phyloP scores from a whole-genome alignment of 306 rosid genomes.

The Crotalaria pallida region DNA sequence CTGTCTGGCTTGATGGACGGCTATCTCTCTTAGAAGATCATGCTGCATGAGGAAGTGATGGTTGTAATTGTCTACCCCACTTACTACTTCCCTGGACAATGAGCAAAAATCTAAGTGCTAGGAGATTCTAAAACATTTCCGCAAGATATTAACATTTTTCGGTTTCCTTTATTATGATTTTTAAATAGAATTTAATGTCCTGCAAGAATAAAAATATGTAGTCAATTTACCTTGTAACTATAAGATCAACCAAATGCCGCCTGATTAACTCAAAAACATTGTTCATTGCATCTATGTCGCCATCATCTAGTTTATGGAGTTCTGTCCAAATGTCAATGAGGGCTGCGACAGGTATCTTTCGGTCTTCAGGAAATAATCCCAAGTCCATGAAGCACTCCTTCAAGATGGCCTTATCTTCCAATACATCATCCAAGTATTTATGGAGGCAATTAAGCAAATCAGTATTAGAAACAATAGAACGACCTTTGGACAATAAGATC shows the following conservation, averaged over 20 bases:
- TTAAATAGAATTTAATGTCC: no score
- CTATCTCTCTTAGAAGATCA: constrained; percentile 52
- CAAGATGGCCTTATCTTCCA: no score
- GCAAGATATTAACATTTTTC: no score
- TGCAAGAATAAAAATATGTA: neutral
- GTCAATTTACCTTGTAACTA: constrained; percentile 41
- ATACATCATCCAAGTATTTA: no score
- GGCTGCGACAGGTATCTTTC: constrained; percentile 35
- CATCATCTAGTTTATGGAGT: constrained; percentile 25
- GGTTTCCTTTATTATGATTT: no score
- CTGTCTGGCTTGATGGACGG: constrained; percentile 21
- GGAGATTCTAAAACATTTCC: neutral
- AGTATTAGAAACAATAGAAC: no score
- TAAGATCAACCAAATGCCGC: constrained; percentile 14
- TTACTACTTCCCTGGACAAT: constrained; percentile 35
- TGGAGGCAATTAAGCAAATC: no score
- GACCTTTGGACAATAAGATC: no score
- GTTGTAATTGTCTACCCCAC: constrained; percentile 28
- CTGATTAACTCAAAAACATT: neutral
- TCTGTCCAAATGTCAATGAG: constrained; percentile 52
- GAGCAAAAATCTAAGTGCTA: neutral
- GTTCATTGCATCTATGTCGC: constrained; percentile 7
- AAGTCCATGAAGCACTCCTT: no score
- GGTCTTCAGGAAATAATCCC: constrained; percentile 42
- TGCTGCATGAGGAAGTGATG: constrained; percentile 42